phyloP scores from a whole-genome alignment of 352 stramenopile genomes.

The Phytopythium aichiense region DNA sequence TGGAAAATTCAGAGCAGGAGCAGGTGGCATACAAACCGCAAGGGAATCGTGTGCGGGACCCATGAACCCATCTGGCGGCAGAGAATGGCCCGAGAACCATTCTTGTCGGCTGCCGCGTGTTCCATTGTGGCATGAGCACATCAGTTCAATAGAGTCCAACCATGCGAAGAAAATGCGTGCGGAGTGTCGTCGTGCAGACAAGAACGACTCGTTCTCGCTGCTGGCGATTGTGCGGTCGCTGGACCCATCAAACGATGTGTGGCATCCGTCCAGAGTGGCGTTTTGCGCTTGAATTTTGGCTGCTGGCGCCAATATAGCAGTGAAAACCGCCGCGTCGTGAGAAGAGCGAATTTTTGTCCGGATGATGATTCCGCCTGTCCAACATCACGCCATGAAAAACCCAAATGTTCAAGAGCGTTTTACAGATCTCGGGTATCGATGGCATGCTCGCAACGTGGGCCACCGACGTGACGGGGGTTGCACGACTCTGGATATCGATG shows the following conservation, averaged over 20 bases:
- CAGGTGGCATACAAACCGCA: background rate
- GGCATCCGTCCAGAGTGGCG: background rate
- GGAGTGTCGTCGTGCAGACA: background rate
- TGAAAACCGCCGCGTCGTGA: too few relatives aligned
- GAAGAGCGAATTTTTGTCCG: too few relatives aligned
- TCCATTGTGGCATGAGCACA: background rate
- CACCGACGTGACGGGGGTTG: background rate
- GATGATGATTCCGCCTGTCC: too few relatives aligned
- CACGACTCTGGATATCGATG: background rate
- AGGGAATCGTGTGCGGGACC: background rate
- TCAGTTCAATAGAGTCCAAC: background rate
- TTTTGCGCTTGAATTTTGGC: background rate
- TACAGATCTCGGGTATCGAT: too few relatives aligned
- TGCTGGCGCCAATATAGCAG: background rate
- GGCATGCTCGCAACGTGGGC: background rate
- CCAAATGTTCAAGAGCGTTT: too few relatives aligned
- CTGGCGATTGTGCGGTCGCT: background rate
- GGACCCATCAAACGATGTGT: background rate
- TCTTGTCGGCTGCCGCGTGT: background rate
- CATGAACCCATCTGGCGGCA: slow-evolving; percentile 2
- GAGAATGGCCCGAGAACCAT: background rate
- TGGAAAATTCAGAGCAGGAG: background rate
- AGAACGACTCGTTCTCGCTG: background rate
- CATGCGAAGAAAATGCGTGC: background rate
- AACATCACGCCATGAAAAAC: too few relatives aligned